phyloP scores from a whole-genome alignment of 345 rosid genomes.

The Citrus mangshanensis region DNA sequence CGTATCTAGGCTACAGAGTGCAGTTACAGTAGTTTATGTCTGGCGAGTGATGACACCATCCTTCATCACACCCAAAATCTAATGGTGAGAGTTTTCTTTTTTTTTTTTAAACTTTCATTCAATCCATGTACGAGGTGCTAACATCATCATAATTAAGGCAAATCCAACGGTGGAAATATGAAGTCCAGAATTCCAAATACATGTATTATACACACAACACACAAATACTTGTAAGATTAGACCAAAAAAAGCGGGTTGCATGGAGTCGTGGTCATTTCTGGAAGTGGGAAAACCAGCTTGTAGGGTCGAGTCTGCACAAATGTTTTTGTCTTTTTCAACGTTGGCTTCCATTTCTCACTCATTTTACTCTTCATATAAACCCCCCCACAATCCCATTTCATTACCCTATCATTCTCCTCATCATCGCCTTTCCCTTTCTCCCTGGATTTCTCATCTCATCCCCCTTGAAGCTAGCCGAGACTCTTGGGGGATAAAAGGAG shows the following conservation, averaged over 20 bases:
- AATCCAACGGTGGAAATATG: slow-evolving; percentile 26
- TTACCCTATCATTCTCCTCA: slow-evolving; percentile 33
- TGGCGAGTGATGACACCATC: slow-evolving; percentile 30
- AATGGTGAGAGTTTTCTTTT: slow-evolving; percentile 5
- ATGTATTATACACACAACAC: background rate
- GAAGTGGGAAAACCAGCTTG: slow-evolving; percentile 40
- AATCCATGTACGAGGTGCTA: slow-evolving; percentile 27
- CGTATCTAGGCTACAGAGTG: slow-evolving; percentile 16
- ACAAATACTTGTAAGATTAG: background rate
- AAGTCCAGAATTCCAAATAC: background rate
- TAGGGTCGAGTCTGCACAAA: slow-evolving; percentile 37
- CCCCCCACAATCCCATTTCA: background rate
- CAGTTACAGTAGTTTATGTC: slow-evolving; percentile 8
- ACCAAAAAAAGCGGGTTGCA: slow-evolving; percentile 27
- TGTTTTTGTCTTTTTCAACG: slow-evolving; percentile 48
- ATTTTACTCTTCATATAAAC: slow-evolving; percentile 34
- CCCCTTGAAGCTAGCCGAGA: slow-evolving; percentile 67
- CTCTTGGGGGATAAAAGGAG: slow-evolving; percentile 46
- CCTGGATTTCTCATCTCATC: slow-evolving; percentile 20
- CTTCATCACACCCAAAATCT: slow-evolving; percentile 22
- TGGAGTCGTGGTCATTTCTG: slow-evolving; percentile 71
- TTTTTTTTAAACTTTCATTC: background rate
- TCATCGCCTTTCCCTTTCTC: slow-evolving; percentile 20
- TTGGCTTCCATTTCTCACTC: slow-evolving; percentile 25
- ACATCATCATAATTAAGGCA: slow-evolving; percentile 6